Conservation (phyloP, 257 asterid genomes). For the Leonotis leonurus region DNA sequence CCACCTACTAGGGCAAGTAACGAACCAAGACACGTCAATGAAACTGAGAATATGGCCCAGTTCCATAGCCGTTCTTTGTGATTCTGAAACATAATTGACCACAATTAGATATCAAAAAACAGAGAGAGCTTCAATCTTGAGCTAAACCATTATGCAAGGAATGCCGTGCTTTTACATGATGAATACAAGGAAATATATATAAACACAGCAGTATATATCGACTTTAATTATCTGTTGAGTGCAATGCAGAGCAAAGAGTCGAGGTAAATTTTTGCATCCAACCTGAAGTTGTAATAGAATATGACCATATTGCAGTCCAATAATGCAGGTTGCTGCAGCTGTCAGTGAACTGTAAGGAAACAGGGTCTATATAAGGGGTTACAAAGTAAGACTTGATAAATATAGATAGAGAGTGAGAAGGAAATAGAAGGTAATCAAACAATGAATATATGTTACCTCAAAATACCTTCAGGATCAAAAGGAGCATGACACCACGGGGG, state of each 20-base stretch:
- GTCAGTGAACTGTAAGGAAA: conserved; percentile 59
- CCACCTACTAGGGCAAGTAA: conserved; percentile 58
- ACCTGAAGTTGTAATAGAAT: conserved; percentile 63
- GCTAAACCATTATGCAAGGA: neutral
- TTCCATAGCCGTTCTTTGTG: conserved; percentile 64
- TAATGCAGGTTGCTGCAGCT: conserved; percentile 64
- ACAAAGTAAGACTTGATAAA: conserved; percentile 3
- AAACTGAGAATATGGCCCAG: conserved; percentile 57
- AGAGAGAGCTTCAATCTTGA: neutral
- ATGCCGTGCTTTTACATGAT: neutral
- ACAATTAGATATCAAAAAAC: conserved; percentile 18
- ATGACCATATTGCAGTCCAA: conserved; percentile 89
- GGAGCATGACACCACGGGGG: conserved; percentile 74
- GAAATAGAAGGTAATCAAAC: no score
- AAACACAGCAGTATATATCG: neutral
- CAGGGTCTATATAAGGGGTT: conserved; percentile 13
- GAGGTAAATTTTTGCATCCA: neutral
- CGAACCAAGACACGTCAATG: conserved; percentile 51
- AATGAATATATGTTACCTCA: conserved; percentile 43
- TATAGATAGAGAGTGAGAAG: neutral
- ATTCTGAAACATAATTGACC: conserved; percentile 34
- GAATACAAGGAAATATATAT: neutral
- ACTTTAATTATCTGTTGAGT: neutral
- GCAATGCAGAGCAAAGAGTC: neutral
- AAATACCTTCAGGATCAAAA: conserved; percentile 88